Conservation (phyloP, 345 rosid species). For the Eucalyptus tenuipes region DNA sequence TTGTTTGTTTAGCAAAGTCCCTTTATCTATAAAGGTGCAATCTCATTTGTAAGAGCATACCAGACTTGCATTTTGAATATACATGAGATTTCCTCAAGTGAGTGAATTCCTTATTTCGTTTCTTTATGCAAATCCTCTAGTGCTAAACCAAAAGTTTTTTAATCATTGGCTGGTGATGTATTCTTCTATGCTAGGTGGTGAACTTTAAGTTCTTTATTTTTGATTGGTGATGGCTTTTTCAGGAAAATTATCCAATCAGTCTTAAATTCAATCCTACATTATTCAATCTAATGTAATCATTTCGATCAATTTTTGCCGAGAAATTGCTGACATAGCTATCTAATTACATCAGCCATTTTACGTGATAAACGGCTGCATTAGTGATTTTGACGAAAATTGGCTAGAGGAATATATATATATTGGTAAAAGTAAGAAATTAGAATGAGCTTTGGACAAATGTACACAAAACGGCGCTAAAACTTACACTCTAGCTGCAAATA, state of each 20-base stretch:
- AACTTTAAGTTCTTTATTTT: background rate
- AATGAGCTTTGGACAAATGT: too few species aligned
- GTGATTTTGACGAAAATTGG: background rate
- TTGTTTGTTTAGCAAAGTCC: background rate
- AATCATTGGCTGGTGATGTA: background rate
- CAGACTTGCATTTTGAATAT: background rate
- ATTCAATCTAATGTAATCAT: fast-evolving
- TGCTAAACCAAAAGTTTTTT: background rate
- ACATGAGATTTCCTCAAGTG: background rate
- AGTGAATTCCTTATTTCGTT: background rate
- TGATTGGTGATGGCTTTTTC: too few species aligned
- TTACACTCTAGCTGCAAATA: too few species aligned
- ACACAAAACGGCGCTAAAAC: too few species aligned
- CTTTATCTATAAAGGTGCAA: background rate
- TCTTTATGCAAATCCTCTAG: background rate
- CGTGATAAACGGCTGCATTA: background rate
- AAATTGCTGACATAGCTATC: fast-evolving
- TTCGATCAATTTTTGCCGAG: background rate
- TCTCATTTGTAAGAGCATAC: background rate
- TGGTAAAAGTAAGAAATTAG: too few species aligned
- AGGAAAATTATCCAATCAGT: background rate
- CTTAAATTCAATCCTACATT: background rate
- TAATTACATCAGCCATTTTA: background rate
- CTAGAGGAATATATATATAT: background rate
- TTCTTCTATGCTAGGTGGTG: background rate